Percentiles rank a stretch among this genome's conserved stretches.
Evolutionary conservation across 2,329 filamentous ascomycete genomes (phyloP).

Genomic region (Sodiomyces alkalinus): DNA sequence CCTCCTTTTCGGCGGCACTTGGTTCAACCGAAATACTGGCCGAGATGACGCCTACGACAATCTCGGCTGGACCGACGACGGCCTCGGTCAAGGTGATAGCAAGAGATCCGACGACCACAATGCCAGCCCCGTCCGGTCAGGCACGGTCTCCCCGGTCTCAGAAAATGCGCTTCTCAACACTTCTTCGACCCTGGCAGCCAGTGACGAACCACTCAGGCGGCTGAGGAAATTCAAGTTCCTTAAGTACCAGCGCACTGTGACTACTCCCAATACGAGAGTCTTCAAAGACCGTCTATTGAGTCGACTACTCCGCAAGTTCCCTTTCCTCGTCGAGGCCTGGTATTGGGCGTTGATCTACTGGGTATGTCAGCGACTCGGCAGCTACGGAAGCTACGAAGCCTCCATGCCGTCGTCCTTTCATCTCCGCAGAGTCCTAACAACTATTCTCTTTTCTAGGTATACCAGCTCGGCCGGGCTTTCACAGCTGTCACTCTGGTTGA

Average conservation of each 20-base stretch:
- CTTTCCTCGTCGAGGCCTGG: slow-evolving; percentile 61
- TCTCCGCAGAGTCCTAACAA: not conserved
- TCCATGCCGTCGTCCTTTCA: too few relatives aligned
- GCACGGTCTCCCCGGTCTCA: slow-evolving; percentile 6
- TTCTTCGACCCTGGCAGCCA: slow-evolving; percentile 12
- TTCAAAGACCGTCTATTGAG: slow-evolving; percentile 47
- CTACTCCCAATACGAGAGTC: slow-evolving; percentile 44
- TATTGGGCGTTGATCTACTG: slow-evolving; percentile 68
- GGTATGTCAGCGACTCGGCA: slow-evolving; percentile 42
- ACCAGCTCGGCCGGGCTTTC: slow-evolving; percentile 59
- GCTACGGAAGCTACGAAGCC: too few relatives aligned
- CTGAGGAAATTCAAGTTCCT: slow-evolving; percentile 17
- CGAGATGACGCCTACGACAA: slow-evolving; percentile 12
- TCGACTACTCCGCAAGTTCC: slow-evolving; percentile 48
- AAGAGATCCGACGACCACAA: slow-evolving; percentile 21
- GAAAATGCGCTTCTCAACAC: slow-evolving; percentile 8
- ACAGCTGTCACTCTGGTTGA: slow-evolving; percentile 54
- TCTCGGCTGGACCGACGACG: slow-evolving; percentile 6
- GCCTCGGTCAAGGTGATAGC: slow-evolving; percentile 3
- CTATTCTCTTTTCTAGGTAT: slow-evolving; percentile 34
- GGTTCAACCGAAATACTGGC: slow-evolving; percentile 25
- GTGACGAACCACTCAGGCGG: slow-evolving; percentile 14
- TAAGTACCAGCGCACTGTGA: slow-evolving; percentile 23
- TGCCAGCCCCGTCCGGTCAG: slow-evolving; percentile 3
- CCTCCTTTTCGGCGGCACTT: slow-evolving; percentile 27